Base-by-base conservation (phyloP, 2,329 filamentous ascomycete genomes). In the Paramyrothecium sp. region DNA sequence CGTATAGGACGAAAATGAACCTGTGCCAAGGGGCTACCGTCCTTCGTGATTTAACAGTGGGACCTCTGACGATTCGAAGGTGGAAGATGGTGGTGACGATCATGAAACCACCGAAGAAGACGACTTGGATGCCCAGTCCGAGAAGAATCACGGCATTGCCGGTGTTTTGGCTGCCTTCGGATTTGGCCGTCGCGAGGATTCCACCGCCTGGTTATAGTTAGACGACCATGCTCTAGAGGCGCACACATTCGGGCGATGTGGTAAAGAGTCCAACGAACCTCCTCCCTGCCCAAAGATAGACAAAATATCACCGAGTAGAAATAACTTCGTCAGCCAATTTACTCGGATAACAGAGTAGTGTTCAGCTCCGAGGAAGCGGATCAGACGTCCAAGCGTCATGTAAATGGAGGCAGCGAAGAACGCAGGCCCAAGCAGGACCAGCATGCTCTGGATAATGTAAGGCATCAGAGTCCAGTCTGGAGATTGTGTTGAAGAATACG, bases 101-200 rank as follows among this genome's bases (percentile, higher is more conserved):
- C 3, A 55, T 44, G 47, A 55, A 55, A 17, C 54, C 26, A 10
- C 26, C 26, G 10, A 30, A 56, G 33, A 56, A 56, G 23, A 53
- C 3, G 19, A 56, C 33, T 34, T 56, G 54, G 30, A 56, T 46
- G 7, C 16, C 50, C 20, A 56, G 30, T n/a, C 54, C 54, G 5
- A 52, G 5, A 16, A 56, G 17, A 19, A 56, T 21, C 21, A 53
- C 48, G 22, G 41, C 13, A 16, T 46, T 46, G 41, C 41, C 41
- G 13, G 13, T 5, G 41, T 46, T 12, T 46, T 46, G 41, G 20
- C 4, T 46, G 4, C 41, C 13, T 46, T 30, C 10, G 10, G 4
- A 4, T 10, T 46, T n/a, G 17, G 20, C 41, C 5, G 5, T 46
- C 41, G 20, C 17, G 4, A 46, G 41, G 5, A 46, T 7, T 5